Base-by-base conservation (phyloP, 192 early-diverging fungal genomes). In the Entophlyctis helioformis region DNA sequence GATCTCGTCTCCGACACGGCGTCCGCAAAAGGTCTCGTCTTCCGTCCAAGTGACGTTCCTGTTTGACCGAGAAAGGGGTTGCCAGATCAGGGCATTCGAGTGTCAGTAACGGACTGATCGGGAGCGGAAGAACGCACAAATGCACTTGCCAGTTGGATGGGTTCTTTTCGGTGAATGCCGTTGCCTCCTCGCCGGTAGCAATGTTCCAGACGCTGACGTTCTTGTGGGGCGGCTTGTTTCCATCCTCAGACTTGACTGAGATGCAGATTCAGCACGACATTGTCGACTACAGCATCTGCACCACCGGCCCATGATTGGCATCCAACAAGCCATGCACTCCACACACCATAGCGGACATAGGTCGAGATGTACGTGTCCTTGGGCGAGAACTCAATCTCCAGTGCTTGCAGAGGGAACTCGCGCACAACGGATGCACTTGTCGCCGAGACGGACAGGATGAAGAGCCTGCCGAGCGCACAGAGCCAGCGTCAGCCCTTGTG, bases 11-110 rank as follows among this genome's bases (percentile, higher is more conserved):
- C 76, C 64, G n/a, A 84, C 83, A 63, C 91, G 78, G 50, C 84
- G 82, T 24, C 85, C 87, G 60, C 81, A 92, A 60, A 72, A 83
- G 24, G 72, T 45, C 68, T 98, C 95, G 58, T 89, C 85, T 42
- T 83, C 84, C 18, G 87, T 91, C 91, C 91, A 98, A 61, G 93
- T 84, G 58, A 91, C 71, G 48, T 87, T 85, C 82, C 85, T 82
- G 54, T 29, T 38, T 38, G 46, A 25, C 47, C 41, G n/a, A 2
- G 26, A 38, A 11, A n/a, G n/a, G n/a, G n/a, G n/a, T n/a, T n/a
- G n/a, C n/a, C n/a, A n/a, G n/a, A n/a, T n/a, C n/a, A n/a, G n/a
- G n/a, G n/a, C n/a, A n/a, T n/a, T n/a, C n/a, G n/a, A n/a, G n/a
- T n/a, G n/a, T n/a, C n/a, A n/a, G n/a, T n/a, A n/a, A n/a, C n/a